Percentiles rank a stretch among this genome's conserved stretches.
phyloP scores from a whole-genome alignment of 306 rosid genomes.

The Glycine latifolia region DNA sequence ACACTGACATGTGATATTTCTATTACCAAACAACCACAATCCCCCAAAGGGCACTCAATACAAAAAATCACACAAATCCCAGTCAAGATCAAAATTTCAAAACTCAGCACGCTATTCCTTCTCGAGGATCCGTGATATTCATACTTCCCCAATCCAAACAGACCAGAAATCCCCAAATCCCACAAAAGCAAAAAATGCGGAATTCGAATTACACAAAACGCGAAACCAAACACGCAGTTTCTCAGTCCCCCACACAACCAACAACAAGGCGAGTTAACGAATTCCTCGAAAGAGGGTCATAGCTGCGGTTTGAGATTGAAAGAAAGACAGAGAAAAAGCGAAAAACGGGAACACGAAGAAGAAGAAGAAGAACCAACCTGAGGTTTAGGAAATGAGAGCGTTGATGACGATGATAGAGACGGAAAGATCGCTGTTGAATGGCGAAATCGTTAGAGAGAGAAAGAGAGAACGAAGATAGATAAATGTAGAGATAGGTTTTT shows the following conservation, averaged over 20 bases:
- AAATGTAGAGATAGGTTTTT: constrained; percentile 58
- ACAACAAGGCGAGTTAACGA: neutral
- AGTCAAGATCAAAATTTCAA: neutral
- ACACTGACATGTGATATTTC: neutral
- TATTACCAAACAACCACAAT: neutral
- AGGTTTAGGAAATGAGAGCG: constrained; percentile 34
- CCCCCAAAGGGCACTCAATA: neutral
- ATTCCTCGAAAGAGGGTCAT: constrained; percentile 19
- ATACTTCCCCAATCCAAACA: constrained; percentile 33
- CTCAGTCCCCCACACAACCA: neutral
- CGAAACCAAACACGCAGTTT: constrained; percentile 6
- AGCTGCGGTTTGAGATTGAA: neutral
- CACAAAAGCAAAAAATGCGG: constrained; percentile 36
- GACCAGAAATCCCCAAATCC: constrained; percentile 2
- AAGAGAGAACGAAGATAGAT: constrained; percentile 18
- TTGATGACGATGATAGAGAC: neutral
- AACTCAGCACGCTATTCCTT: neutral
- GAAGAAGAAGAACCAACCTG: constrained; percentile 52
- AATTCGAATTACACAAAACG: constrained; percentile 1
- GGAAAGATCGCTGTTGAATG: constrained; percentile 47
- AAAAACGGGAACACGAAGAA: neutral
- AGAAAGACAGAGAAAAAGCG: too few relatives aligned
- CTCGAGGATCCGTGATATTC: constrained; percentile 17
- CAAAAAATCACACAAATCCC: constrained; percentile 1
- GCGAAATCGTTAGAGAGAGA: constrained; percentile 42